Conservation (phyloP, 768 basidiomycete genomes). For the Tubosaeta sp. region DNA sequence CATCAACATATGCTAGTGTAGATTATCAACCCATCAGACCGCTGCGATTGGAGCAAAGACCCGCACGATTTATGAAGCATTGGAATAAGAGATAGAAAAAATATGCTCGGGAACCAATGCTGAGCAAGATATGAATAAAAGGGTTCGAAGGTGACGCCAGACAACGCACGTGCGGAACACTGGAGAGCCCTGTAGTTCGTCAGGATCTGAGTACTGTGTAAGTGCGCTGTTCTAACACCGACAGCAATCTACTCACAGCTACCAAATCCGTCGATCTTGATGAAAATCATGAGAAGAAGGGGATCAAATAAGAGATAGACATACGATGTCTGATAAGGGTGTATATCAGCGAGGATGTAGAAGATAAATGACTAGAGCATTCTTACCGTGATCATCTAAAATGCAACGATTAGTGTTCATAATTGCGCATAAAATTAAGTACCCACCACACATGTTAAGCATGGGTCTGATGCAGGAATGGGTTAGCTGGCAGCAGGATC, state of each 20-base stretch:
- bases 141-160: not conserved
- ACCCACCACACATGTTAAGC: constrained; percentile 80
- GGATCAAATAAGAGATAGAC: constrained; percentile 9
- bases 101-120: constrained; percentile 81
- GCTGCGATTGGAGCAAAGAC: constrained; percentile 1
- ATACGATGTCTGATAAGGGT: constrained; percentile 42
- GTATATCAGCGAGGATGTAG: constrained; percentile 4
- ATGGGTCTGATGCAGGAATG: constrained; percentile 56
- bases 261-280: constrained; percentile 76
- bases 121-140: constrained; percentile 22
- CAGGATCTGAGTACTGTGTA: constrained; percentile 55
- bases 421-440: not conserved
- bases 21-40: not conserved
- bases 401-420: not conserved
- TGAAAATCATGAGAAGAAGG: not conserved
- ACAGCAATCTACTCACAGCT: constrained; percentile 53
- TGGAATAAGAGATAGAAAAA: constrained; percentile 96
- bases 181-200: constrained; percentile 67
- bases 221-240: not conserved
- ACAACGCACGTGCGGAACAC: constrained; percentile 61
- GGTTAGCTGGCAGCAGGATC: not conserved
- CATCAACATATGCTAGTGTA: constrained; percentile 49
- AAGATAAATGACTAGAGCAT: not conserved
- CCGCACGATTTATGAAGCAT: constrained; percentile 76
- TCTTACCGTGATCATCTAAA: constrained; percentile 77